A percentile compares a stretch with the other conserved stretches of the same genome.
Conservation (phyloP, 306 rosid species). For the Dalbergia cochinchinensis region DNA sequence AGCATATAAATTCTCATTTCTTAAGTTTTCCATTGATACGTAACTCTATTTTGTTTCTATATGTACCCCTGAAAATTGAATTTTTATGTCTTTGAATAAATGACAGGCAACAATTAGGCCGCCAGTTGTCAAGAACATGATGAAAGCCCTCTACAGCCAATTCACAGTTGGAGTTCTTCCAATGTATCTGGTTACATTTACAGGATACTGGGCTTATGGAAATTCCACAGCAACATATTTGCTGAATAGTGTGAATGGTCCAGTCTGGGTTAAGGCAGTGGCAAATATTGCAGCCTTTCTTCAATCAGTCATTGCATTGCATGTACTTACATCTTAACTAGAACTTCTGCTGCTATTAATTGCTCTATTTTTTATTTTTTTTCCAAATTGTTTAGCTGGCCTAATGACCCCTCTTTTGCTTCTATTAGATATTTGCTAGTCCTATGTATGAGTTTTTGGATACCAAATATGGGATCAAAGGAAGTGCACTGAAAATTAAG, state of each 20-base stretch:
- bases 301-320: slow-evolving; percentile 86
- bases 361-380: background rate
- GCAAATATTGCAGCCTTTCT: slow-evolving; percentile 85
- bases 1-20: slow-evolving; percentile 11
- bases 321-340: slow-evolving; percentile 61
- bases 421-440: slow-evolving; percentile 86
- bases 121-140: slow-evolving; percentile 90
- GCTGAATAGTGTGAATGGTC: slow-evolving; percentile 78
- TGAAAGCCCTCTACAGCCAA: slow-evolving; percentile 87
- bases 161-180: slow-evolving; percentile 84
- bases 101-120: slow-evolving; percentile 89
- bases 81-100: slow-evolving; percentile 21
- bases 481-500: slow-evolving; percentile 63
- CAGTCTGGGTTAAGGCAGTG: slow-evolving; percentile 74
- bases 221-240: slow-evolving; percentile 69
- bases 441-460: slow-evolving; percentile 94
- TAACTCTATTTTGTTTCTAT: background rate
- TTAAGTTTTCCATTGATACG: background rate
- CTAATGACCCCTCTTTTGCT: slow-evolving; percentile 24
- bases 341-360: slow-evolving; percentile 7
- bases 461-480: slow-evolving; percentile 75
- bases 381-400: slow-evolving; percentile 7
- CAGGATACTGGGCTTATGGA: slow-evolving; percentile 98
- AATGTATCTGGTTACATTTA: slow-evolving; percentile 70
- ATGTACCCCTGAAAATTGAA: slow-evolving; percentile 9